Evolutionary conservation across 2,329 filamentous ascomycete species (phyloP).

Genomic region (Trichoderma sp.): DNA sequence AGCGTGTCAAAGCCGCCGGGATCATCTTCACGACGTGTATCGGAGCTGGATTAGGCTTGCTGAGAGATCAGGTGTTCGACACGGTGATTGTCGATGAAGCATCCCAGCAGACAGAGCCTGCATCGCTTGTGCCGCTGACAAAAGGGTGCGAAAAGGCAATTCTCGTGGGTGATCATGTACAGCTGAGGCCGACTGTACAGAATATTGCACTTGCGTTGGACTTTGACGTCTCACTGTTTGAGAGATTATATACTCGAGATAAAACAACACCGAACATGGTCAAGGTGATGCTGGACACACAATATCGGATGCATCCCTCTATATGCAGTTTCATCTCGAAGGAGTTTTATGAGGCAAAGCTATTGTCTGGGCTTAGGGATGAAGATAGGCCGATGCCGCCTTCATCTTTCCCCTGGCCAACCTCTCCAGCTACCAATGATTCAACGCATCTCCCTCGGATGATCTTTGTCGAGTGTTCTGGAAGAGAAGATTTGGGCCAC

Average conservation of each 20-base stretch:
- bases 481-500: conserved; percentile 36
- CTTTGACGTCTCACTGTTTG: conserved; percentile 45
- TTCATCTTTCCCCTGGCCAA: conserved; percentile 23
- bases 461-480: conserved; percentile 38
- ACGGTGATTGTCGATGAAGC: conserved; percentile 47
- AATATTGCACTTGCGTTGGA: conserved; percentile 34
- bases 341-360: conserved; percentile 40
- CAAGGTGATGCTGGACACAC: conserved; percentile 44
- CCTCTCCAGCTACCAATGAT: conserved; percentile 21
- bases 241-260: conserved; percentile 36
- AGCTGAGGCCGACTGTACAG: conserved; percentile 44
- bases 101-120: conserved; percentile 46
- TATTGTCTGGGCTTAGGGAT: conserved; percentile 35
- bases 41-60: conserved; percentile 41
- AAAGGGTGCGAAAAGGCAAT: conserved; percentile 44
- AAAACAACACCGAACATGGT: conserved; percentile 16
- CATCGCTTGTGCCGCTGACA: conserved; percentile 39
- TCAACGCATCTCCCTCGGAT: conserved; percentile 13
- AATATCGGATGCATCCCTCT: conserved; percentile 44
- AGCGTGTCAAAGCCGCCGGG: conserved; percentile 35
- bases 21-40: conserved; percentile 47
- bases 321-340: conserved; percentile 41
- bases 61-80: conserved; percentile 39
- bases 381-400: conserved; percentile 24
- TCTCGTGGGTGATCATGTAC: conserved; percentile 47